A percentile compares a stretch with the other conserved stretches of the same genome.
Evolutionary conservation across 2,329 filamentous ascomycete species (phyloP).

Genomic region (Rhexocercosporidium sp.): DNA sequence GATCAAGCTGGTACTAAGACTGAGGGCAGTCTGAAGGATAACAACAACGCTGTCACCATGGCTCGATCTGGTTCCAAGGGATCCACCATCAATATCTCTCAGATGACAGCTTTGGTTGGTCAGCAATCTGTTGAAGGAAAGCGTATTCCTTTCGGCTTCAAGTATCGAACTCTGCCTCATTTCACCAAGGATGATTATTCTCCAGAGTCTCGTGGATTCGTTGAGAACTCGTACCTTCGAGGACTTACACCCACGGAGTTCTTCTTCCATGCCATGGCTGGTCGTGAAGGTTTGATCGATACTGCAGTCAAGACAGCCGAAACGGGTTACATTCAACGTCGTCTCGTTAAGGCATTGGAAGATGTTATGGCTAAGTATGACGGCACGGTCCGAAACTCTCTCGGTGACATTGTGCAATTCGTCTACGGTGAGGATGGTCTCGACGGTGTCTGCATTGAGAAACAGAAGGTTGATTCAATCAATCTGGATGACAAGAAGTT

Average conservation of each 20-base stretch:
- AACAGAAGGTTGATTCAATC: conserved; percentile 87
- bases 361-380: conserved; percentile 98
- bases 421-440: conserved; percentile 97
- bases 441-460: conserved; percentile 92
- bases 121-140: conserved; percentile 99
- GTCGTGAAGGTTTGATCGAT: conserved; percentile 99
- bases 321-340: conserved; percentile 98
- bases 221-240: conserved; percentile 97
- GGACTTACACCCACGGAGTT: conserved; percentile 95
- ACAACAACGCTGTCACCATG: conserved; percentile 97
- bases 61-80: conserved; percentile 96
- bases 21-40: conserved; percentile 89
- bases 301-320: conserved; percentile 99
- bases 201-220: conserved; percentile 93
- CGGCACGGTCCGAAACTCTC: conserved; percentile 93
- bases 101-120: conserved; percentile 98
- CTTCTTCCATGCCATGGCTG: conserved; percentile 99
- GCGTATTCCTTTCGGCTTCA: conserved; percentile 98
- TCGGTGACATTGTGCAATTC: conserved; percentile 96
- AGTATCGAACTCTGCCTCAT: conserved; percentile 94
- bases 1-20: conserved; percentile 94
- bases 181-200: conserved; percentile 99
- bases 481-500: conserved; percentile 80
- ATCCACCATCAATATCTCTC: conserved; percentile 98
- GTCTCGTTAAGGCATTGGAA: conserved; percentile 96